Percentiles rank a stretch among this genome's conserved stretches.
phyloP scores from a whole-genome alignment of 495 filamentous ascomycete genomes.

The Penicillium atrosanguineum region DNA sequence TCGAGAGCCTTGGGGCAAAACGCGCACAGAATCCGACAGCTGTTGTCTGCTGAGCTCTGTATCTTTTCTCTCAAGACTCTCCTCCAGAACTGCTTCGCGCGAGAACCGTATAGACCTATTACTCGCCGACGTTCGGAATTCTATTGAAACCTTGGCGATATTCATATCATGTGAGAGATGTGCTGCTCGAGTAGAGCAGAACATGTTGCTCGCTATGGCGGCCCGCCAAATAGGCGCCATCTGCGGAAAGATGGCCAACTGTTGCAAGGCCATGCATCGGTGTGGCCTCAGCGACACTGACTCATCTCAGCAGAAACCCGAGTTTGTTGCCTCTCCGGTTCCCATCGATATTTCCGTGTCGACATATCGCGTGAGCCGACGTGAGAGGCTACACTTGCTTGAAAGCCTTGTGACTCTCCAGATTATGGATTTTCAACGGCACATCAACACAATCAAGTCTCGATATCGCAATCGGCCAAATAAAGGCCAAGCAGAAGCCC shows the following conservation, averaged over 20 bases:
- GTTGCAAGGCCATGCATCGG: not conserved
- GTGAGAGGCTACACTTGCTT: not conserved
- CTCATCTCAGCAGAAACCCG: not conserved
- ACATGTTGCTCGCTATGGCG: not conserved
- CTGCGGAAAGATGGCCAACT: not conserved
- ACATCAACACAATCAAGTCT: not conserved
- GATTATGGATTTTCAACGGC: not conserved
- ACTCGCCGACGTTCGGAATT: not conserved
- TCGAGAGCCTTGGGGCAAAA: not conserved
- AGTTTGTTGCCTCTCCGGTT: not conserved
- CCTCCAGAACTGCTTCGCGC: not conserved
- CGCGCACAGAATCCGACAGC: not conserved
- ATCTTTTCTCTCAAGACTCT: not conserved
- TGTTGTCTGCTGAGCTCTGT: not conserved
- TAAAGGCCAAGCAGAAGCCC: not conserved
- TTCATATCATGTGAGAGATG: not conserved
- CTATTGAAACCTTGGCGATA: slow-evolving; percentile 1
- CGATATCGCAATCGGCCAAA: not conserved
- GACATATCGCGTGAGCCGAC: not conserved
- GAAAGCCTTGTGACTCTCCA: not conserved
- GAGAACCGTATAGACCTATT: not conserved
- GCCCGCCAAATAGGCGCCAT: not conserved
- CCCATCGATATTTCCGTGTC: not conserved
- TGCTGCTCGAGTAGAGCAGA: not conserved
- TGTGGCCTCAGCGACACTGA: not conserved